Percentiles rank a stretch among this genome's conserved stretches.
phyloP scores from a whole-genome alignment of 345 rosid species.

The Microthlaspi erraticum region DNA sequence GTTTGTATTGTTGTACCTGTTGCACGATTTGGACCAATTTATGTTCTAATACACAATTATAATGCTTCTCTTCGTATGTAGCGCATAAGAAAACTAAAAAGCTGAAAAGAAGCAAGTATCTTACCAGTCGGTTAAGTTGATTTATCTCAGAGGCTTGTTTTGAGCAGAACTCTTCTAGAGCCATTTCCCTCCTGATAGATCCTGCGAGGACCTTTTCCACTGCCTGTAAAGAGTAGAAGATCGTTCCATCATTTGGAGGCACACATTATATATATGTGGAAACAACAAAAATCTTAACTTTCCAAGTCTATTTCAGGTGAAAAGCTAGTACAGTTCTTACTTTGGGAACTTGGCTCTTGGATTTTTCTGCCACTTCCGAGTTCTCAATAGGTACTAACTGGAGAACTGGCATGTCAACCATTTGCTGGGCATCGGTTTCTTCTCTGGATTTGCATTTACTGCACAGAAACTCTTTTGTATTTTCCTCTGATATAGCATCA shows the following conservation, averaged over 20 bases:
- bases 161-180: conserved; percentile 80
- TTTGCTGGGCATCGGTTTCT: conserved; percentile 48
- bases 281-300: not conserved
- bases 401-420: conserved; percentile 52
- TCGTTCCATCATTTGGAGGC: conserved; percentile 10
- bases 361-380: conserved; percentile 56
- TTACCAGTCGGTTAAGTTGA: conserved; percentile 87
- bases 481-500: conserved; percentile 43
- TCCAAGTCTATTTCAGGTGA: not conserved
- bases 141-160: conserved; percentile 78
- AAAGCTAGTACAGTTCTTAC: conserved; percentile 46
- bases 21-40: conserved; percentile 22
- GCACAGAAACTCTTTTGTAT: conserved; percentile 50
- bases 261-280: not conserved
- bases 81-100: not conserved
- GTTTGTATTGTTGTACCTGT: conserved; percentile 91
- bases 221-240: conserved; percentile 54
- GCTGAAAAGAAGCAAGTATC: conserved; percentile 28
- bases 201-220: conserved; percentile 93
- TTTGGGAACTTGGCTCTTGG: conserved; percentile 72
- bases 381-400: conserved; percentile 66
- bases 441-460: conserved; percentile 57
- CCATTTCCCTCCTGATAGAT: conserved; percentile 94
- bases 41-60: not conserved
- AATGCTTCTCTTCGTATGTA: not conserved